Conservation (phyloP, 495 filamentous ascomycete genomes). For the Trichoderma reesei region DNA sequence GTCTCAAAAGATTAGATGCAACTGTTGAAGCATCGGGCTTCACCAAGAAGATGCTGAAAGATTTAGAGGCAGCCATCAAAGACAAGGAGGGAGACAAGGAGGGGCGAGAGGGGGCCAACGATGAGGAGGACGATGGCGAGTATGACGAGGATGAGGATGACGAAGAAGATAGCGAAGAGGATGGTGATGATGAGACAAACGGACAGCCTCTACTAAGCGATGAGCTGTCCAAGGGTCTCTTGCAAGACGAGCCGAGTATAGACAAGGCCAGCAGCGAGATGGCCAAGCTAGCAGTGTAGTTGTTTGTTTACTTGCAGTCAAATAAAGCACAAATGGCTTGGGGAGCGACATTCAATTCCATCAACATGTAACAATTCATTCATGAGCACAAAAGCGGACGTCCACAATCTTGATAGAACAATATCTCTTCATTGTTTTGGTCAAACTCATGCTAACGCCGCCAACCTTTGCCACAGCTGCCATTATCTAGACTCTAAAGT, state of each 20-base stretch:
- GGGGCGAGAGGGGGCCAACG: neutral
- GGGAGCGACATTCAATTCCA: neutral
- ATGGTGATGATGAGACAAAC: constrained; percentile 9
- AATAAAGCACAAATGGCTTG: neutral
- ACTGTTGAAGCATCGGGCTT: constrained; percentile 90
- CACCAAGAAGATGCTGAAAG: constrained; percentile 89
- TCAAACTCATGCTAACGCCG: neutral
- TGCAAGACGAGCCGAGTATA: neutral
- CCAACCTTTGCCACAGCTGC: constrained; percentile 5
- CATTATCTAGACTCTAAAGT: constrained; percentile 9
- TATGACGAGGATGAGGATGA: constrained; percentile 28
- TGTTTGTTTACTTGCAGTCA: neutral
- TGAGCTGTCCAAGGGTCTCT: neutral
- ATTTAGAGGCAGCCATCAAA: constrained; percentile 81
- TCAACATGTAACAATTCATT: neutral
- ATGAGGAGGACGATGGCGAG: constrained; percentile 21
- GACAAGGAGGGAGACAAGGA: constrained; percentile 36
- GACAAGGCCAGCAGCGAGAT: neutral
- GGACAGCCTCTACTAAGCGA: neutral
- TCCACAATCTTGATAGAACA: neutral
- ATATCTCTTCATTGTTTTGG: neutral
- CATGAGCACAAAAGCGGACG: neutral
- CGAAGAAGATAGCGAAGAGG: constrained; percentile 13
- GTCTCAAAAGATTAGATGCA: constrained; percentile 65
- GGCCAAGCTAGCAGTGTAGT: neutral